phyloP scores from a whole-genome alignment of 495 filamentous ascomycete genomes.

The Glutinoglossum americanum region DNA sequence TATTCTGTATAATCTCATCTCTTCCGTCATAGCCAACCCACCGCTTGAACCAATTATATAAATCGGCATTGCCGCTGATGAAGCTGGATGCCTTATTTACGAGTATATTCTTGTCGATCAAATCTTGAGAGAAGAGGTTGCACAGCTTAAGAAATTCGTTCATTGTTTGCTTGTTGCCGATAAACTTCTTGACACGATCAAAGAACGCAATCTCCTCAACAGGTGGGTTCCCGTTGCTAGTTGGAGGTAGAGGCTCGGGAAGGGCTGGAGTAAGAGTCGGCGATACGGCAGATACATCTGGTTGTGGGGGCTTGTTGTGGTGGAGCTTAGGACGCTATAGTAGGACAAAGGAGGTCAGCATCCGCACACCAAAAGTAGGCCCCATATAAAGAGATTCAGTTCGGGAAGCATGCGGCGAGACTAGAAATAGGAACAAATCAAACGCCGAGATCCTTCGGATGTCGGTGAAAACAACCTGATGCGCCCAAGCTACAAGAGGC shows the following conservation, averaged over 20 bases:
- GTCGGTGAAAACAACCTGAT: background rate
- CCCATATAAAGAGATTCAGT: background rate
- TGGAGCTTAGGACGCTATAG: constrained; percentile 39
- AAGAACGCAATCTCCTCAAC: constrained; percentile 81
- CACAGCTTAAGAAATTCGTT: constrained; percentile 90
- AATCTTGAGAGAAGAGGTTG: constrained; percentile 76
- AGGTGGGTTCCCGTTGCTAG: constrained; percentile 34
- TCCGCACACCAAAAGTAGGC: background rate
- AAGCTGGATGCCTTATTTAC: constrained; percentile 64
- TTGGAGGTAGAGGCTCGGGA: constrained; percentile 66
- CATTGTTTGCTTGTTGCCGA: constrained; percentile 74
- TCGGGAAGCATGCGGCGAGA: background rate
- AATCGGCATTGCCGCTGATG: constrained; percentile 69
- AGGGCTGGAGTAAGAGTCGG: constrained; percentile 71
- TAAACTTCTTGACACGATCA: constrained; percentile 88
- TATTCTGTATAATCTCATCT: constrained; percentile 61
- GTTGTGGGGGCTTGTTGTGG: constrained; percentile 35
- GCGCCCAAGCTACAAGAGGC: background rate
- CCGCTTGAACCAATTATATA: constrained; percentile 64
- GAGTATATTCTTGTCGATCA: constrained; percentile 64
- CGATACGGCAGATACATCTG: constrained; percentile 52
- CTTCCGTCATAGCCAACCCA: constrained; percentile 50
- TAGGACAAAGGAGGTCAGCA: background rate
- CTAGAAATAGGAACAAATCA: background rate
- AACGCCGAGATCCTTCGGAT: background rate